Conservation (phyloP, 306 rosid genomes). For the Pachyrhizus erosus region DNA sequence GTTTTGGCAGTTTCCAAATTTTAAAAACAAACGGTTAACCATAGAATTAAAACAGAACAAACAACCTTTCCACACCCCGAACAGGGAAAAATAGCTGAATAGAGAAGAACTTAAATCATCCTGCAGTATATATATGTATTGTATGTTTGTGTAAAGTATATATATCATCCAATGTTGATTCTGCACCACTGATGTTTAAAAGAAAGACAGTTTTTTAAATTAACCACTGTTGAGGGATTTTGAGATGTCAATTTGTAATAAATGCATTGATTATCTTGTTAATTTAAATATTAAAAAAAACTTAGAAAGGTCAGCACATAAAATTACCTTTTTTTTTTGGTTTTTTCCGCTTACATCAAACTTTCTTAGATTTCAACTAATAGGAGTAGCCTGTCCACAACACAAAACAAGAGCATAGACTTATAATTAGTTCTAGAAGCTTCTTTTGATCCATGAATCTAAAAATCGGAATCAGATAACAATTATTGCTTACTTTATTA, state of each 20-base stretch:
- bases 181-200: not conserved
- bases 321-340: not conserved
- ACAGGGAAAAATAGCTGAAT: not conserved
- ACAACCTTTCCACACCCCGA: not conserved
- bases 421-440: constrained; percentile 6
- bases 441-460: not conserved
- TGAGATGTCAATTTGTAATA: not conserved
- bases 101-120: not conserved
- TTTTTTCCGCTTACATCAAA: not conserved
- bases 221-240: not conserved
- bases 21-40: not conserved
- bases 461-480: not conserved
- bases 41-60: not conserved
- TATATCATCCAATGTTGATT: not conserved
- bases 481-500: not conserved
- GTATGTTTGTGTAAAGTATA: not conserved
- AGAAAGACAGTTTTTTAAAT: not conserved
- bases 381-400: not conserved
- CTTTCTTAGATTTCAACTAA: not conserved
- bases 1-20: not conserved
- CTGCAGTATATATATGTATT: not conserved
- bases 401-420: not conserved
- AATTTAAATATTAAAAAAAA: not conserved
- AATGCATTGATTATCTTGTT: constrained; percentile 7
- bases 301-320: constrained; percentile 9